Conservation (phyloP, 345 rosid genomes). For the Camelina neglecta region DNA sequence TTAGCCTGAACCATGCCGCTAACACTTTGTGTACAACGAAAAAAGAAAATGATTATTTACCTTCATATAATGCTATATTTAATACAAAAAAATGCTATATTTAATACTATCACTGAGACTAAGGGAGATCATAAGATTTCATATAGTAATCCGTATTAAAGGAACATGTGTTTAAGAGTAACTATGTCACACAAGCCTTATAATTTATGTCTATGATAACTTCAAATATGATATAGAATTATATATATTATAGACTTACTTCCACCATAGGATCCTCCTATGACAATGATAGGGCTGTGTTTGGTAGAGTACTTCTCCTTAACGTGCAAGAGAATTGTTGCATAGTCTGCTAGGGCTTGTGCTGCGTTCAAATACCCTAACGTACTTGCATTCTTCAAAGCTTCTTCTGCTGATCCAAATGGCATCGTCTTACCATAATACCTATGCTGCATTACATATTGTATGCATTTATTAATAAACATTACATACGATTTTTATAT, state of each 20-base stretch:
- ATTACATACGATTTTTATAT: not conserved
- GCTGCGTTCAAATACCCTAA: conserved; percentile 63
- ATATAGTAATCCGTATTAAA: not conserved
- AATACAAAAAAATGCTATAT: not conserved
- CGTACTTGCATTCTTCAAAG: conserved; percentile 50
- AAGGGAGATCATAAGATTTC: not conserved
- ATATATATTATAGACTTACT: conserved; percentile 47
- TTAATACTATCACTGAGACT: not conserved
- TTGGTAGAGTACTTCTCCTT: conserved; percentile 48
- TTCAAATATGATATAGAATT: not conserved
- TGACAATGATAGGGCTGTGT: conserved; percentile 62
- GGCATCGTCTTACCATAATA: conserved; percentile 63
- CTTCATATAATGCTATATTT: not conserved
- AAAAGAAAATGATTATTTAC: not conserved
- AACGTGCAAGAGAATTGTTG: conserved; percentile 54
- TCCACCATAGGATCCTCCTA: conserved; percentile 83
- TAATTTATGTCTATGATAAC: not conserved
- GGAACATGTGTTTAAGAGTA: not conserved
- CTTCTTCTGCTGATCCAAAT: conserved; percentile 53
- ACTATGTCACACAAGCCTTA: not conserved
- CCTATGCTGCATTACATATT: conserved; percentile 49
- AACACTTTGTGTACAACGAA: conserved; percentile 51
- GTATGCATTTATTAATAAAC: not conserved
- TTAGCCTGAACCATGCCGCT: conserved; percentile 73
- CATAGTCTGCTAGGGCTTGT: conserved; percentile 67